A percentile compares a stretch with the other conserved stretches of the same genome.
These are phyloP conservation scores for Vigna trinervia DNA, from an alignment of 306 rosid genomes.

Conservation along the genomic window DNA sequence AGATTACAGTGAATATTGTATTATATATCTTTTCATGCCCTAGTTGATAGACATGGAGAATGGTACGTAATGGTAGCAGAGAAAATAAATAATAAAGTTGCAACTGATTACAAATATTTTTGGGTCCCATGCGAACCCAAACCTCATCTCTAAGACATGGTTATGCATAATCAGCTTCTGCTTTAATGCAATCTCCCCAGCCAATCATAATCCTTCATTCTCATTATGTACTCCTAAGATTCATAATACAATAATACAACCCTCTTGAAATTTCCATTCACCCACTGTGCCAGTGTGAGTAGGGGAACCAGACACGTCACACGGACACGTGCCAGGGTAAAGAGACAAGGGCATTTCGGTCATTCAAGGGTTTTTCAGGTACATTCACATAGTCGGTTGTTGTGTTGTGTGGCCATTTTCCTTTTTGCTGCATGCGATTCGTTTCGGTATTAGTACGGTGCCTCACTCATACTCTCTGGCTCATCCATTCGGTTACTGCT, in stretches of 20 bases:
- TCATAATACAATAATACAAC: neutral
- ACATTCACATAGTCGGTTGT: slow-evolving; percentile 48
- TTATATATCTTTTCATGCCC: too few species aligned
- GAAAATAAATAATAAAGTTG: neutral
- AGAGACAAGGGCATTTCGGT: slow-evolving; percentile 49
- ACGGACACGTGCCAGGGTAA: slow-evolving; percentile 53
- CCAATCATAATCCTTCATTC: slow-evolving; percentile 1
- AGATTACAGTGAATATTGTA: too few species aligned
- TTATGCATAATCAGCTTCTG: neutral
- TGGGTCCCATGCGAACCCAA: neutral
- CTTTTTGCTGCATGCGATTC: slow-evolving; percentile 19
- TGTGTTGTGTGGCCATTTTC: neutral
- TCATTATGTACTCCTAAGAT: neutral
- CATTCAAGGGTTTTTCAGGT: slow-evolving; percentile 49
- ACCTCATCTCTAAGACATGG: slow-evolving; percentile 42
- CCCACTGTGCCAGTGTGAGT: neutral
- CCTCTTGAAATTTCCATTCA: slow-evolving; percentile 51
- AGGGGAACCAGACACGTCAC: slow-evolving; percentile 35
- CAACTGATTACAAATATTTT: neutral
- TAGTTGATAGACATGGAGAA: neutral
- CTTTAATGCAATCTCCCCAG: slow-evolving; percentile 11
- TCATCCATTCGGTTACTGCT: slow-evolving; percentile 28
- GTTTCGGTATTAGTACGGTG: neutral
- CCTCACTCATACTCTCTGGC: slow-evolving; percentile 4
- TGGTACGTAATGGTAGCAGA: neutral